Evolutionary conservation across 2,329 filamentous ascomycete genomes (phyloP), one percentile per base, ranked within the genome.

Genomic region (Microdochium trichocladiopsis): DNA sequence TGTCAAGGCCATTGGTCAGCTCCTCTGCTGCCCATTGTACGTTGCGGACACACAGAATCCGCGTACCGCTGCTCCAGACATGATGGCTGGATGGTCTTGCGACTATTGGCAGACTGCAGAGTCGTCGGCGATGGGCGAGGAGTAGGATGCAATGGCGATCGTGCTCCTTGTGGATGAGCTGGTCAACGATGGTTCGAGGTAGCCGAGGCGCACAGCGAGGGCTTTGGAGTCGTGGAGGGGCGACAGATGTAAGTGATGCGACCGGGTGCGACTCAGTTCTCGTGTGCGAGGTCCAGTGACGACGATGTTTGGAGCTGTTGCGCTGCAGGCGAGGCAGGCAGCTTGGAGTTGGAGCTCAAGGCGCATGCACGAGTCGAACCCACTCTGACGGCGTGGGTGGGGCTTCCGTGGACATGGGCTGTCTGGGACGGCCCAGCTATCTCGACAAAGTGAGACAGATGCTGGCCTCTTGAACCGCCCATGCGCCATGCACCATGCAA

Each of bases 61-160:
- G 62, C 73, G 50, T 72, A 80, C 78, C 63, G 64, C 72, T 63
- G 76, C 74, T 67, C 77, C 78, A 57, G 78, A 80, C 77, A 80
- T 80, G 57, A 63, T 70, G 62, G 49, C 52, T 56, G 55, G 54
- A 53, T 54, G 52, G 48, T 45, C 45, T 25, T 52, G 33, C n/a
- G 45, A 37, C 47, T 45, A 23, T 18, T 22, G 21, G 41, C 18
- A 18, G 22, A 18, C 6, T 21, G 5, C 18, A 8, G n/a, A 18
- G 14, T 16, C 9, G 12, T 22, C 18, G 14, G 14, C 24, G 28
- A 9, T 5, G 28, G 28, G 11, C 31, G 28, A 37, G 45, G 10
- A 31, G 12, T 45, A 52, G 3, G 4, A 18, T 24, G n/a, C 47
- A 41, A 14, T 21, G 18, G 6, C 24, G 21, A 12, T 33, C 28